Conservation (phyloP, 2,329 filamentous ascomycete species). For the Aspergillus spinulosporus region DNA sequence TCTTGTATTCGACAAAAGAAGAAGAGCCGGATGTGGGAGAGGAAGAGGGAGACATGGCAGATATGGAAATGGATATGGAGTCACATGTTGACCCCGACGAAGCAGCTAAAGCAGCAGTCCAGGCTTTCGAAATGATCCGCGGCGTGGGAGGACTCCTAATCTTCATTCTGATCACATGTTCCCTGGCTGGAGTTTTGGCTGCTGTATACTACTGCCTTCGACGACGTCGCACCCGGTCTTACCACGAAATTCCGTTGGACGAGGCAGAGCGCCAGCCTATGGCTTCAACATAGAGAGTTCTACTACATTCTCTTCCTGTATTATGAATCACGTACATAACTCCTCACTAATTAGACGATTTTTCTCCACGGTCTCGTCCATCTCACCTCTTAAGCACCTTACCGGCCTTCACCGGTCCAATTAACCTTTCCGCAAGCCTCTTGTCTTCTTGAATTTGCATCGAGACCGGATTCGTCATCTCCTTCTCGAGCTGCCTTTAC, state of each 20-base stretch:
- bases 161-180: constrained; percentile 28
- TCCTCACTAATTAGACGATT: constrained; percentile 2
- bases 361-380: background rate
- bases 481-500: constrained; percentile 21
- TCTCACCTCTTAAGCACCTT: constrained; percentile 6
- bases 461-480: constrained; percentile 21
- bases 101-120: constrained; percentile 30
- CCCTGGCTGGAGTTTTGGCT: constrained; percentile 27
- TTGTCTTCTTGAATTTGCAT: constrained; percentile 11
- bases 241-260: constrained; percentile 32
- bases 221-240: constrained; percentile 28
- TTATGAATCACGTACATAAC: constrained; percentile 9
- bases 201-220: constrained; percentile 25
- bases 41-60: constrained; percentile 10
- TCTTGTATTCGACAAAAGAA: constrained; percentile 21
- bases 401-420: constrained; percentile 16
- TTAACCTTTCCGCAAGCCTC: constrained; percentile 17
- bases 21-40: constrained; percentile 19
- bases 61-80: constrained; percentile 8
- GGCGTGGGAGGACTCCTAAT: constrained; percentile 33
- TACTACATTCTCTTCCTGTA: background rate
- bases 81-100: constrained; percentile 22
- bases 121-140: constrained; percentile 34
- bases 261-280: constrained; percentile 26
- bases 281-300: constrained; percentile 9